These are phyloP conservation scores for Phytopythium sindhum DNA, from an alignment of 352 stramenopile species.

Conservation along the genomic window DNA sequence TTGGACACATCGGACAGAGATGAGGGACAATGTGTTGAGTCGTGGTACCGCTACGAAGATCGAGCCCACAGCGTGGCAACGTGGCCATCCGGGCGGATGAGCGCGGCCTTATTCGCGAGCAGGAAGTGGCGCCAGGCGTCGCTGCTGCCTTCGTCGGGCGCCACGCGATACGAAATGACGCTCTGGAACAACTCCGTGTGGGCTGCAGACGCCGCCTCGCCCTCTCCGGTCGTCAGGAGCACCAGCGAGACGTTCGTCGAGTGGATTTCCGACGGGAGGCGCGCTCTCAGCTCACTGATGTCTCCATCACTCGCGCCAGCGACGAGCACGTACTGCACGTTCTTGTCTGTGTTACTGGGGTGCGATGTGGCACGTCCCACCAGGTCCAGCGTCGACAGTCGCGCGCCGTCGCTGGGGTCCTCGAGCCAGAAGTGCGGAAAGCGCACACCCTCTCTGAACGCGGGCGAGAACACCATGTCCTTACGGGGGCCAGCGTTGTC, in stretches of 20 bases:
- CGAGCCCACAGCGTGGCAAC: constrained; percentile 56
- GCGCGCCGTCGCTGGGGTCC: constrained; percentile 4
- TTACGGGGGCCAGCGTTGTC: constrained; percentile 2
- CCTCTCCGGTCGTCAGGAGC: constrained; percentile 24
- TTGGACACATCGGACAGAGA: no score
- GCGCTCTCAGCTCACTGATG: constrained; percentile 13
- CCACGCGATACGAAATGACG: neutral
- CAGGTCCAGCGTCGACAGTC: constrained; percentile 56
- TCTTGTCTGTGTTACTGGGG: constrained; percentile 10
- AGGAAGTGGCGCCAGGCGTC: constrained; percentile 45
- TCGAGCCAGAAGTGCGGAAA: constrained; percentile 72
- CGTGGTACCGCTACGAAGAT: neutral
- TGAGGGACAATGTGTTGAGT: no score
- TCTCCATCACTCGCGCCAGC: constrained; percentile 29
- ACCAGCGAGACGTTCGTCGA: constrained; percentile 38
- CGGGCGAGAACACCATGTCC: constrained; percentile 35
- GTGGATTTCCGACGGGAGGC: constrained; percentile 10
- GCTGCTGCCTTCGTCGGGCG: constrained; percentile 16
- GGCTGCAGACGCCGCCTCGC: neutral
- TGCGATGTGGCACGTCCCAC: constrained; percentile 11
- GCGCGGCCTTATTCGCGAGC: constrained; percentile 24
- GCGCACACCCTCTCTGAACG: constrained; percentile 47
- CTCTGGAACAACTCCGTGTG: neutral
- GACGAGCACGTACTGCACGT: constrained; percentile 58
- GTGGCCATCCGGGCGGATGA: constrained; percentile 82